phyloP scores from a whole-genome alignment of 2,329 filamentous ascomycete genomes.

The Fusarium chlamydosporum region DNA sequence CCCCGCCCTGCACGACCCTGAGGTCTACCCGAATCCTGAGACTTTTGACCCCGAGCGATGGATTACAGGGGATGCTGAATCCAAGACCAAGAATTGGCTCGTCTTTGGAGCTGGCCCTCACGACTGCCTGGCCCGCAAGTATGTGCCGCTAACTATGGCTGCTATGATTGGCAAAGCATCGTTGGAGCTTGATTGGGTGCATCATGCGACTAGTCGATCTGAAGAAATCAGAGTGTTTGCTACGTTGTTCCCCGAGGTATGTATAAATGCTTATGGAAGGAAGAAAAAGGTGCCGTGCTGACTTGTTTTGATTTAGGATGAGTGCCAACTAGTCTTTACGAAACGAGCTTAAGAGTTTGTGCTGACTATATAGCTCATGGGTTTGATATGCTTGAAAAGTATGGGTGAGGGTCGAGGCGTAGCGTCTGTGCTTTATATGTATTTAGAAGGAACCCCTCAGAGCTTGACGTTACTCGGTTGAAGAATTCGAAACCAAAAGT shows the following conservation, averaged over 20 bases:
- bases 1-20: conserved; percentile 65
- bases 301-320: conserved; percentile 11
- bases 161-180: conserved; percentile 67
- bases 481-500: no score
- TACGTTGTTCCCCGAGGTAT: conserved; percentile 64
- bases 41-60: conserved; percentile 66
- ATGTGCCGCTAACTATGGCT: conserved; percentile 65
- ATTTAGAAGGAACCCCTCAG: no score
- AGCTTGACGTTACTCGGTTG: no score
- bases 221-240: conserved; percentile 67
- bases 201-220: conserved; percentile 62
- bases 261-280: conserved; percentile 24
- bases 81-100: conserved; percentile 67
- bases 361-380: no score
- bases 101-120: conserved; percentile 67
- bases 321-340: conserved; percentile 30
- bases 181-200: conserved; percentile 65
- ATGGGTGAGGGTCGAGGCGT: no score
- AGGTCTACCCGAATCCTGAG: conserved; percentile 62
- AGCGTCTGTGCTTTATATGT: no score
- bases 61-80: conserved; percentile 65
- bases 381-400: no score
- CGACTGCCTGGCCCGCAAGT: conserved; percentile 64
- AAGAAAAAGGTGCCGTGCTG: not conserved
- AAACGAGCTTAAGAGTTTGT: not conserved